Conservation (phyloP, 1,284 basidiomycete genomes). For the Apiotrichum montevideense region DNA sequence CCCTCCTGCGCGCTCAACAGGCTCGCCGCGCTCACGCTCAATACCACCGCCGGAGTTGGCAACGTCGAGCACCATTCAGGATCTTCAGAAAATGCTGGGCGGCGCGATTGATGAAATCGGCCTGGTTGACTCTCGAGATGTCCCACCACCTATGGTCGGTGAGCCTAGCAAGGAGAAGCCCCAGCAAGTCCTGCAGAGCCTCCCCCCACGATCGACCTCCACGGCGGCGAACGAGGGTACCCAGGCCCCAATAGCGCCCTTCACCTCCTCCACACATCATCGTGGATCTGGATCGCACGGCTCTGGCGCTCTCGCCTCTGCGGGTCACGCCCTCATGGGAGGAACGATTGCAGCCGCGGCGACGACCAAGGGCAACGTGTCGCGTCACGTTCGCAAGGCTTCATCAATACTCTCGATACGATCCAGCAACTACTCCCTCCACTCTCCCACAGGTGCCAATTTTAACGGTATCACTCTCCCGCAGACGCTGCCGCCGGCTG, state of each 20-base stretch:
- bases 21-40: not conserved
- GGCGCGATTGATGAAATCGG: conserved; percentile 46
- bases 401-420: conserved; percentile 29
- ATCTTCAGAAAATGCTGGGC: conserved; percentile 42
- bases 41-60: conserved; percentile 3
- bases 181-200: not conserved
- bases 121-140: conserved; percentile 33
- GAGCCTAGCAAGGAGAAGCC: conserved; percentile 21
- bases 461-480: conserved; percentile 28
- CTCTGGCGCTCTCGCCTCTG: not conserved
- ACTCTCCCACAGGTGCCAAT: conserved; percentile 22
- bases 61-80: conserved; percentile 28
- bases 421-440: conserved; percentile 19
- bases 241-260: not conserved
- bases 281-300: not conserved
- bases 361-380: not conserved
- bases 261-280: not conserved
- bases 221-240: not conserved
- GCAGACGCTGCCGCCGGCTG: conserved; percentile 59
- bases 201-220: conserved; percentile 4
- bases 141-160: conserved; percentile 30
- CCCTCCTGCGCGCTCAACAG: not conserved
- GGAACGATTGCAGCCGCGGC: not conserved
- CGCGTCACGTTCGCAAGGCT: conserved; percentile 18
- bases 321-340: not conserved